Percentiles rank a stretch among this genome's conserved stretches.
phyloP scores from a whole-genome alignment of 176 grass and related monocot genomes.

The Aechmea fasciata region DNA sequence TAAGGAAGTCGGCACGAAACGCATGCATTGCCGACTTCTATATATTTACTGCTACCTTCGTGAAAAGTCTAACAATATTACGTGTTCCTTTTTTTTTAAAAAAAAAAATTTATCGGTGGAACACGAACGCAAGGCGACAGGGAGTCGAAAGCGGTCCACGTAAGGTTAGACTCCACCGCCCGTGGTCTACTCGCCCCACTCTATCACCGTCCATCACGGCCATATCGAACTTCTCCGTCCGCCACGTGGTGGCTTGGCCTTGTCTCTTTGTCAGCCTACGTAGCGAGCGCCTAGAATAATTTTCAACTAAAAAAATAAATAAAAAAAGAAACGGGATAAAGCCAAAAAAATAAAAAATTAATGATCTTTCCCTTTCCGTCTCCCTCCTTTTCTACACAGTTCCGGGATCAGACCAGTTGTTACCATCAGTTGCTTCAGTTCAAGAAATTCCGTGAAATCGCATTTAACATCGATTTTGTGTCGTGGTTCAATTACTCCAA shows the following conservation, averaged over 20 bases:
- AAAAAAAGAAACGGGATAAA: not conserved
- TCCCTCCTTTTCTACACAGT: no score
- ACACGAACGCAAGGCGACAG: not conserved
- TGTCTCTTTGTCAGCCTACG: not conserved
- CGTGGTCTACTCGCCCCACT: not conserved
- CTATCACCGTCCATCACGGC: constrained; percentile 19
- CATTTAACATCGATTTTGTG: no score
- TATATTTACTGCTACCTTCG: not conserved
- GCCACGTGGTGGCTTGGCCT: constrained; percentile 19
- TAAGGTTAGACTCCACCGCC: not conserved
- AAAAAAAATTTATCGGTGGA: no score
- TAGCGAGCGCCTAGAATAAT: not conserved
- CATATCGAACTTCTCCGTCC: not conserved
- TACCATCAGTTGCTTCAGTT: no score
- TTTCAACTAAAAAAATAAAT: constrained; percentile 6
- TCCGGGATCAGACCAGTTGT: no score
- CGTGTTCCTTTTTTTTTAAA: no score
- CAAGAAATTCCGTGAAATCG: no score
- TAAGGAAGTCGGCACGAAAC: no score
- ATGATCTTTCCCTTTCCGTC: no score
- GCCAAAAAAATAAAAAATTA: not conserved
- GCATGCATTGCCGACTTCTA: not conserved
- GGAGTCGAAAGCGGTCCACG: not conserved
- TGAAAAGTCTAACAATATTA: not conserved
- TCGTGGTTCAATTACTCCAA: no score